Conservation (phyloP, 2,329 filamentous ascomycete species). For the Phaeomoniella chlamydospora region DNA sequence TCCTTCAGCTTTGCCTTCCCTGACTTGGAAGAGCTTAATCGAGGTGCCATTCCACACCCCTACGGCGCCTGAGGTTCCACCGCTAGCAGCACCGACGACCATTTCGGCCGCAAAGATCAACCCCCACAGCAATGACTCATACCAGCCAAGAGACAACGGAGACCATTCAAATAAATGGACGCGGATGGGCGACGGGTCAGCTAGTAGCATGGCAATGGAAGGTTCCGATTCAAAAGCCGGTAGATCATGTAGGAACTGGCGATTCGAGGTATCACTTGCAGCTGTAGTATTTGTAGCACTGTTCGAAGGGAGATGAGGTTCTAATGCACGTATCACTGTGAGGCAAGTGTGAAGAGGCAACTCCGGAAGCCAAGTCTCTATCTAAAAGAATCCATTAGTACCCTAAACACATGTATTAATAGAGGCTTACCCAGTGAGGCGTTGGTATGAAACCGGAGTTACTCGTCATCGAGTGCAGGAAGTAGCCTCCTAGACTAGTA, state of each 20-base stretch:
- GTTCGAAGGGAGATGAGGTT: constrained; percentile 32
- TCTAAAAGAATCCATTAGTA: constrained; percentile 29
- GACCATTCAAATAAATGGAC: constrained; percentile 95
- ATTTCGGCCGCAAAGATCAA: constrained; percentile 86
- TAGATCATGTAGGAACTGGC: constrained; percentile 25
- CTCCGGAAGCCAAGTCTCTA: constrained; percentile 87
- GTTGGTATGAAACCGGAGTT: constrained; percentile 57
- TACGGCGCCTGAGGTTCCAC: constrained; percentile 59
- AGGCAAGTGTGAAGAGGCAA: constrained; percentile 78
- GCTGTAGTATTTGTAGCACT: constrained; percentile 24
- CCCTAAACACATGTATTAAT: constrained; percentile 2
- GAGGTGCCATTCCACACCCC: constrained; percentile 88
- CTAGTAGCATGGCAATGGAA: constrained; percentile 50
- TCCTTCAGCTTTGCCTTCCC: constrained; percentile 66
- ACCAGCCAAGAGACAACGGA: constrained; percentile 80
- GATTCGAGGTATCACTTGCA: constrained; percentile 16
- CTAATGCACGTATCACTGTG: constrained; percentile 52
- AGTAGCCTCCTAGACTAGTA: constrained; percentile 58
- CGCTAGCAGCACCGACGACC: constrained; percentile 36
- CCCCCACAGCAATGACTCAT: constrained; percentile 86
- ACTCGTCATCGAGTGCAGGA: constrained; percentile 42
- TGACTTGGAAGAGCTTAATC: constrained; percentile 79
- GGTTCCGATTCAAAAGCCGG: constrained; percentile 32
- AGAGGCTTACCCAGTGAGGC: constrained; percentile 47
- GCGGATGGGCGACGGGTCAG: constrained; percentile 55